phyloP scores from a whole-genome alignment of 1,139 yeast species.

The Arxiozyma slooffiae region DNA sequence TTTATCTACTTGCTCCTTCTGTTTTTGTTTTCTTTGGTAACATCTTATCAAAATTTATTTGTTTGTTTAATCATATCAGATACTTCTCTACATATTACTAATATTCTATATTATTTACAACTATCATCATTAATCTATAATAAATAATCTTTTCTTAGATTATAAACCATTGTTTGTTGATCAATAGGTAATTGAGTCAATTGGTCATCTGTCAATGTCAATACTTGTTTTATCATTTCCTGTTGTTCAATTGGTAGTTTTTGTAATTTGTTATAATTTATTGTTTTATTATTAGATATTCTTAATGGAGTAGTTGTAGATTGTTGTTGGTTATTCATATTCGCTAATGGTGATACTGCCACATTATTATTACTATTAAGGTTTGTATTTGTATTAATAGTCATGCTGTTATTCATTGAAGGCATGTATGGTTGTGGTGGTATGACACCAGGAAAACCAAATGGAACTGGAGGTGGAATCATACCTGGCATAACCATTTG shows the following conservation, averaged over 20 bases:
- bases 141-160: constrained; percentile 49
- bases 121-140: constrained; percentile 7
- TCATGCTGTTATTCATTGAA: neutral
- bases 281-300: constrained; percentile 1
- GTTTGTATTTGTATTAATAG: neutral
- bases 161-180: constrained; percentile 51
- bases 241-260: constrained; percentile 46
- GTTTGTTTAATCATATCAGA: neutral
- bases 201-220: constrained; percentile 48
- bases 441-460: neutral
- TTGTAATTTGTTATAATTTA: constrained; percentile 17
- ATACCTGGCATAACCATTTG: neutral
- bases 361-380: neutral
- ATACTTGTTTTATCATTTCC: constrained; percentile 53
- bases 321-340: neutral
- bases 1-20: neutral
- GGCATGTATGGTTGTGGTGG: neutral
- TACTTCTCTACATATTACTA: too few relatives aligned
- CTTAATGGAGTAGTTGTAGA: neutral
- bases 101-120: too few relatives aligned
- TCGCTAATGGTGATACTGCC: neutral
- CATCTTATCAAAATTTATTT: too few relatives aligned
- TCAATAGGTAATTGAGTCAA: constrained; percentile 48
- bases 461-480: constrained; percentile 4
- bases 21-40: neutral